A percentile compares a stretch with the other conserved stretches of the same genome.
Evolutionary conservation across 2,329 filamentous ascomycete species (phyloP).

Genomic region (Thielaviopsis musarum): DNA sequence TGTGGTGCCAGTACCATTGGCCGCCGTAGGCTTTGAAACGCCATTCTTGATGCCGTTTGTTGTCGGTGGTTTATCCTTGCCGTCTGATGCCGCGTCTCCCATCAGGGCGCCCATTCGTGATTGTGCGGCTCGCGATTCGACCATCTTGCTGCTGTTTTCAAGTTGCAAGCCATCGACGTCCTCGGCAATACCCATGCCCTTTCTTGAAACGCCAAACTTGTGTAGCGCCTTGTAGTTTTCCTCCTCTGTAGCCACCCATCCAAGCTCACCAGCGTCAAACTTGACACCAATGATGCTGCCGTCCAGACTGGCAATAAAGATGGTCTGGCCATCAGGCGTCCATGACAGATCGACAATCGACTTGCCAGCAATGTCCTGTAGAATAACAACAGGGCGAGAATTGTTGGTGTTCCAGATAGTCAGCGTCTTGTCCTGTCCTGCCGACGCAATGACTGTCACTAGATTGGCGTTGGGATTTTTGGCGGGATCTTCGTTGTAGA

Average conservation of each 20-base stretch:
- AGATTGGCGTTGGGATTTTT: conserved; percentile 34
- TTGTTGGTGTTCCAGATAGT: conserved; percentile 98
- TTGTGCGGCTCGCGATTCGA: conserved; percentile 76
- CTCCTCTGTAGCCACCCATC: conserved; percentile 68
- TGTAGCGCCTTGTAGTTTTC: conserved; percentile 88
- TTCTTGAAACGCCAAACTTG: conserved; percentile 78
- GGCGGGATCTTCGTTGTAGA: conserved; percentile 52
- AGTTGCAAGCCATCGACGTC: conserved; percentile 76
- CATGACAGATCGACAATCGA: conserved; percentile 89
- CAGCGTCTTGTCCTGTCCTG: conserved; percentile 88
- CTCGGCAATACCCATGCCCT: conserved; percentile 80
- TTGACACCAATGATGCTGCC: conserved; percentile 68
- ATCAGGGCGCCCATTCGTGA: conserved; percentile 97
- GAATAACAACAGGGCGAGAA: conserved; percentile 74
- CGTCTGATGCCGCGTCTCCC: conserved; percentile 48
- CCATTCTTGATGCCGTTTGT: conserved; percentile 37
- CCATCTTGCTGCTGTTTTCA: conserved; percentile 83
- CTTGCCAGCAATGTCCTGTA: conserved; percentile 77
- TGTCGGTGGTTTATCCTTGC: conserved; percentile 36
- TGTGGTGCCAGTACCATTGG: conserved; percentile 16
- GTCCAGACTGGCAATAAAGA: conserved; percentile 79
- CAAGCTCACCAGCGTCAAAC: conserved; percentile 77
- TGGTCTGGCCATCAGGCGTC: conserved; percentile 75
- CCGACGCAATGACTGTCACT: conserved; percentile 90
- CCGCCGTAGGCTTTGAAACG: conserved; percentile 20